Conservation (phyloP, 768 basidiomycete species). For the Mrakia hoshinonis region DNA sequence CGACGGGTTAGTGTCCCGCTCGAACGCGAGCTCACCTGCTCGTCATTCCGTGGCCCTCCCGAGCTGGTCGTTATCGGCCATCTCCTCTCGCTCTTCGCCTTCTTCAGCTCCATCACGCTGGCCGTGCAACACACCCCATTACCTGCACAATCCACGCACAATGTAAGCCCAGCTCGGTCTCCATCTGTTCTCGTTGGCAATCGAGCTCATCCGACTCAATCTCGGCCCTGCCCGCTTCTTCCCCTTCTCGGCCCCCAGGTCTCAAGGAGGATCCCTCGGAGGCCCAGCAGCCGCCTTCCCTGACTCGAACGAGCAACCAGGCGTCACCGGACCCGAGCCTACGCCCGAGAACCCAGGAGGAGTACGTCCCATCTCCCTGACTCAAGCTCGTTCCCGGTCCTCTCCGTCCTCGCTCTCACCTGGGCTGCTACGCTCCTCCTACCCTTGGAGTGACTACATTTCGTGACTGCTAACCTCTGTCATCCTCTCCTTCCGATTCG, state of each 20-base stretch:
- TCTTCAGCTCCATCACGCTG: too few species aligned
- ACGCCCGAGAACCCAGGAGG: slow-evolving; percentile 16
- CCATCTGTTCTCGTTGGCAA: neutral
- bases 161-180: too few species aligned
- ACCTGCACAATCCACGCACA: too few species aligned
- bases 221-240: neutral
- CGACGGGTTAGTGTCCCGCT: too few species aligned
- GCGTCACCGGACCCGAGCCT: neutral
- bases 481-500: neutral
- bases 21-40: too few species aligned
- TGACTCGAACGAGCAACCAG: neutral
- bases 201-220: neutral
- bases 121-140: too few species aligned
- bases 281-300: slow-evolving; percentile 1
- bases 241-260: neutral
- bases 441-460: neutral
- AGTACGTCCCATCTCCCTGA: too few species aligned
- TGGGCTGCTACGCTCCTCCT: neutral
- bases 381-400: too few species aligned
- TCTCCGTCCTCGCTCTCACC: neutral
- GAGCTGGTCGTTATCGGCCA: too few species aligned
- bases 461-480: neutral
- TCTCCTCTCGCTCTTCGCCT: too few species aligned
- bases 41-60: too few species aligned
- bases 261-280: slow-evolving; percentile 5